Conservation (phyloP, 2,329 filamentous ascomycete species). For the Verticillium albo-atrum region DNA sequence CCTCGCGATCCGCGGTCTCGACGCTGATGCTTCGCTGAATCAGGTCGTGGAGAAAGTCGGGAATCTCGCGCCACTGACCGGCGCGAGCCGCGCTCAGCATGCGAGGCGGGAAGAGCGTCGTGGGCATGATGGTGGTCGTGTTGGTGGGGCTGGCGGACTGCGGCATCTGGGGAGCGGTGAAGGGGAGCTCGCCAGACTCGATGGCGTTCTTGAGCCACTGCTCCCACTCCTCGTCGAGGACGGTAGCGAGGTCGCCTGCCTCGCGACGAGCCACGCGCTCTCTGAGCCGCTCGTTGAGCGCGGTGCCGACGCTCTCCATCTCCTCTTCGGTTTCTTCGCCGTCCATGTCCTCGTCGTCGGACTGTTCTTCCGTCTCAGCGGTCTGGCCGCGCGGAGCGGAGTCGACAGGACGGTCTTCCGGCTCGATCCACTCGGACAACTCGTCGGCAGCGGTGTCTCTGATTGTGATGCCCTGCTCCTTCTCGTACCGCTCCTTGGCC, state of each 20-base stretch:
- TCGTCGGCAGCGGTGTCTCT: slow-evolving; percentile 67
- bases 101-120: slow-evolving; percentile 41
- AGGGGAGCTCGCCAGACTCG: slow-evolving; percentile 54
- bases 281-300: slow-evolving; percentile 60
- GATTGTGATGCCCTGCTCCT: slow-evolving; percentile 66
- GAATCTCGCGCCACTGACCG: slow-evolving; percentile 54
- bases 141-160: slow-evolving; percentile 27
- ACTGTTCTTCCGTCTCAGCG: slow-evolving; percentile 4
- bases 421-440: slow-evolving; percentile 58
- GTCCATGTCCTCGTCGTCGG: slow-evolving; percentile 24
- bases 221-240: slow-evolving; percentile 69
- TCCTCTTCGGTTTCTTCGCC: slow-evolving; percentile 35
- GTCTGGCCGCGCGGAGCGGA: slow-evolving; percentile 3
- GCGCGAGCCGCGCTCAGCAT: slow-evolving; percentile 52
- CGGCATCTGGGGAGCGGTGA: slow-evolving; percentile 38
- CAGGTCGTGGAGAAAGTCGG: slow-evolving; percentile 49
- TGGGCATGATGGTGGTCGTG: slow-evolving; percentile 19
- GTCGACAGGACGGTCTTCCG: slow-evolving; percentile 17
- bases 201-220: slow-evolving; percentile 69
- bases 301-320: slow-evolving; percentile 55
- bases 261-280: slow-evolving; percentile 60
- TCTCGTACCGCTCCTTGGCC: slow-evolving; percentile 77
- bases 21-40: slow-evolving; percentile 43
- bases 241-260: slow-evolving; percentile 51
- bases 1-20: slow-evolving; percentile 2